phyloP scores from a whole-genome alignment of 176 grass and related monocot species.

The Pontederia crassipes region DNA sequence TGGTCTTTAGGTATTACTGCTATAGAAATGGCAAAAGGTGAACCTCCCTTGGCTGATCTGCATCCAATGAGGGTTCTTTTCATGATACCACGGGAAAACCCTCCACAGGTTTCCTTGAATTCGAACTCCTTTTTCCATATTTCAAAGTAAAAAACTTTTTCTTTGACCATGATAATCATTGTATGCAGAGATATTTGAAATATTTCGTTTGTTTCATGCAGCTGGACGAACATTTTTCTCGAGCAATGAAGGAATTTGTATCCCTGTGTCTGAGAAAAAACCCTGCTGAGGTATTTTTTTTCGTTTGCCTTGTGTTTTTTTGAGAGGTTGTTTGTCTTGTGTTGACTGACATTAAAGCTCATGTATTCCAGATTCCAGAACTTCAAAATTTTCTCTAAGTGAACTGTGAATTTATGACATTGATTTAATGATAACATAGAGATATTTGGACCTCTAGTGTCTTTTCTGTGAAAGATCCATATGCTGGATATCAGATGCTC shows the following conservation, averaged over 20 bases:
- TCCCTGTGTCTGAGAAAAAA: slow-evolving; percentile 92
- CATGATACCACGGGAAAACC: slow-evolving; percentile 99
- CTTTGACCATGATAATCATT: too few relatives aligned
- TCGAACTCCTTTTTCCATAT: slow-evolving; percentile 7
- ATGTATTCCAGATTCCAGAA: too few relatives aligned
- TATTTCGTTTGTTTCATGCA: slow-evolving; percentile 26
- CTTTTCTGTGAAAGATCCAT: too few relatives aligned
- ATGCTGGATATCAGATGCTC: too few relatives aligned
- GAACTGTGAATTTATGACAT: too few relatives aligned
- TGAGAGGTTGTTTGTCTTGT: slow-evolving; percentile 2
- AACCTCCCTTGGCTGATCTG: slow-evolving; percentile 96
- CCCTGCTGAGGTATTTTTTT: slow-evolving; percentile 70
- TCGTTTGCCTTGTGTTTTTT: background rate
- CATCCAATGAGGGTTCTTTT: slow-evolving; percentile 99
- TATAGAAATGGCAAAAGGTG: slow-evolving; percentile 99
- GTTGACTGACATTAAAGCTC: background rate
- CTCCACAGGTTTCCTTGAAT: slow-evolving; percentile 70
- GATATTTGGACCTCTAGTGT: too few relatives aligned
- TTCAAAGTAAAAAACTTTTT: too few relatives aligned
- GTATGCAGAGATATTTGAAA: background rate
- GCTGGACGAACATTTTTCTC: slow-evolving; percentile 99
- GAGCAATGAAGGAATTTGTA: slow-evolving; percentile 96
- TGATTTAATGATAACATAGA: too few relatives aligned
- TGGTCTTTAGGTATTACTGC: slow-evolving; percentile 99
- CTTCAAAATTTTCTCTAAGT: too few relatives aligned